Evolutionary conservation across 1,139 yeast species (phyloP).

Genomic region (Yamadazyma pseudoaaseri): DNA sequence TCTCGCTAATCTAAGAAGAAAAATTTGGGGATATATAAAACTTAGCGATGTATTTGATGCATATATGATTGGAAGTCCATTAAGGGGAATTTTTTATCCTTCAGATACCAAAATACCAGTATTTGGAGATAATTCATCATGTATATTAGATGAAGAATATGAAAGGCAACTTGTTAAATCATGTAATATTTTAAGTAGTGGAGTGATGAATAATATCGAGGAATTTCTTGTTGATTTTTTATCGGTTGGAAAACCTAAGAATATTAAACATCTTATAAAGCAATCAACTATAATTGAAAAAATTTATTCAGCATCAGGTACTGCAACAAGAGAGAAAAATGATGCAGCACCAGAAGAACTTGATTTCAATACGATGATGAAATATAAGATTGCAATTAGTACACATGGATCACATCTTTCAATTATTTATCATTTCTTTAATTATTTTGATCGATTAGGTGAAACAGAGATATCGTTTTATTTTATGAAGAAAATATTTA

Average conservation of each 20-base stretch:
- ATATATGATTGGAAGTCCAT: slow-evolving; percentile 33
- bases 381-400: slow-evolving; percentile 23
- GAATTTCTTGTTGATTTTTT: slow-evolving; percentile 2
- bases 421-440: slow-evolving; percentile 27
- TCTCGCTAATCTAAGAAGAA: slow-evolving; percentile 16
- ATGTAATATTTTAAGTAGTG: slow-evolving; percentile 7
- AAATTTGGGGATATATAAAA: slow-evolving; percentile 27
- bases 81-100: slow-evolving; percentile 24
- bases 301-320: not conserved
- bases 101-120: slow-evolving; percentile 33
- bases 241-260: slow-evolving; percentile 1
- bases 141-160: slow-evolving; percentile 21
- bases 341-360: too few relatives aligned
- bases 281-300: slow-evolving; percentile 1
- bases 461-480: slow-evolving; percentile 25
- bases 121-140: slow-evolving; percentile 16
- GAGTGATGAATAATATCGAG: slow-evolving; percentile 1
- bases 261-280: slow-evolving; percentile 1
- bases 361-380: not conserved
- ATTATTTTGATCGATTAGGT: slow-evolving; percentile 28
- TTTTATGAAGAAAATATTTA: slow-evolving; percentile 28
- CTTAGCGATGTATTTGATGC: slow-evolving; percentile 34
- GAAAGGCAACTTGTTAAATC: slow-evolving; percentile 20
- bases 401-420: slow-evolving; percentile 25
- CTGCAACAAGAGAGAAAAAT: not conserved